A percentile compares a stretch with the other conserved stretches of the same genome.
Evolutionary conservation across 2,329 filamentous ascomycete species (phyloP).

Genomic region (Cladophialophora chaetospira): DNA sequence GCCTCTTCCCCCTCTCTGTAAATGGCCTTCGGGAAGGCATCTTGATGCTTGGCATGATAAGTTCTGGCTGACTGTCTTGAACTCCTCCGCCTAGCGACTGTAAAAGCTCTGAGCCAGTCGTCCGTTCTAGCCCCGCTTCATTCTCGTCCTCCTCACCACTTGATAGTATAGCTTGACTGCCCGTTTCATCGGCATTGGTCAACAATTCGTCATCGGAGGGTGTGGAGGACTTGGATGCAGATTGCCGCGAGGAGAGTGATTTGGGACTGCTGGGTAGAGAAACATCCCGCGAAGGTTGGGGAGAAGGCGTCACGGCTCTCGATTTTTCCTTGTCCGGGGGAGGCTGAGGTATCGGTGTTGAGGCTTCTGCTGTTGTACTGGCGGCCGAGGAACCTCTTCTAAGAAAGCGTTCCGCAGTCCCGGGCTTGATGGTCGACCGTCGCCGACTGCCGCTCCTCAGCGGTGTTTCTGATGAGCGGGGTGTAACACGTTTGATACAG

Average conservation of each 20-base stretch:
- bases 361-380: slow-evolving; percentile 29
- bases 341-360: slow-evolving; percentile 20
- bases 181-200: slow-evolving; percentile 53
- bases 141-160: slow-evolving; percentile 58
- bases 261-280: slow-evolving; percentile 61
- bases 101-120: background rate
- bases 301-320: slow-evolving; percentile 33
- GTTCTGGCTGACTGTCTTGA: slow-evolving; percentile 59
- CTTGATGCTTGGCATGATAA: slow-evolving; percentile 96
- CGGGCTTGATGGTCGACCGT: slow-evolving; percentile 33
- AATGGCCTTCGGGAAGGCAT: slow-evolving; percentile 90
- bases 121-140: background rate
- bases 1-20: slow-evolving; percentile 77
- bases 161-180: slow-evolving; percentile 58
- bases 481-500: slow-evolving; percentile 29
- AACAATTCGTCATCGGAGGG: slow-evolving; percentile 60
- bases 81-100: slow-evolving; percentile 33
- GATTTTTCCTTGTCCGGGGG: background rate
- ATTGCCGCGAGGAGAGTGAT: slow-evolving; percentile 34
- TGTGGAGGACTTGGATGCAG: slow-evolving; percentile 60
- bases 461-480: slow-evolving; percentile 34
- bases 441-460: slow-evolving; percentile 35
- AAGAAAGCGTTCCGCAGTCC: slow-evolving; percentile 20
- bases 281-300: slow-evolving; percentile 40
- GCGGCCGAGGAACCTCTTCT: slow-evolving; percentile 18